Evolutionary conservation across 2,329 filamentous ascomycete species (phyloP).

Genomic region (Ilyonectria robusta): DNA sequence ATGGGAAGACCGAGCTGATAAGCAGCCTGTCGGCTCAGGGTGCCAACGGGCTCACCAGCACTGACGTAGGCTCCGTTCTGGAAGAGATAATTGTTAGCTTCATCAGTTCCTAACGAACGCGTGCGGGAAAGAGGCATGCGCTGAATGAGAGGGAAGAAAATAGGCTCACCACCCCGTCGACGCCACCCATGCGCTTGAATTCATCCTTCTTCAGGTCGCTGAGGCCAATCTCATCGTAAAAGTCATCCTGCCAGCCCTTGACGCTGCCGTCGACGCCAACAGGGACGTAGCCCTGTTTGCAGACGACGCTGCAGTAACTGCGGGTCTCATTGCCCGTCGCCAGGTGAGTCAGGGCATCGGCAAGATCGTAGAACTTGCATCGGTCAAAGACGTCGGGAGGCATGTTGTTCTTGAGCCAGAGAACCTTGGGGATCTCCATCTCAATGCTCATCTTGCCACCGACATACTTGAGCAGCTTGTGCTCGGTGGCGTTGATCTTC

Average conservation of each 20-base stretch:
- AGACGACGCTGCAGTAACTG: slow-evolving; percentile 96
- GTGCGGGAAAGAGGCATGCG: slow-evolving; percentile 10
- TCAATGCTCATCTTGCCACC: slow-evolving; percentile 99
- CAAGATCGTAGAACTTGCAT: slow-evolving; percentile 97
- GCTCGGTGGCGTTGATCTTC: slow-evolving; percentile 91
- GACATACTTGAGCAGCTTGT: slow-evolving; percentile 95
- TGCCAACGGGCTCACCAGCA: slow-evolving; percentile 91
- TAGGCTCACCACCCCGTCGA: slow-evolving; percentile 89
- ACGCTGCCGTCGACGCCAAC: slow-evolving; percentile 98
- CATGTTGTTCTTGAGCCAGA: slow-evolving; percentile 99
- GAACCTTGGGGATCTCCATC: slow-evolving; percentile 99
- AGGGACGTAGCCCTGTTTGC: slow-evolving; percentile 96
- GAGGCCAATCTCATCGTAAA: slow-evolving; percentile 89
- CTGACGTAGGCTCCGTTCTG: slow-evolving; percentile 94
- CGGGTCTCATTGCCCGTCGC: slow-evolving; percentile 93
- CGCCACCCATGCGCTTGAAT: slow-evolving; percentile 94
- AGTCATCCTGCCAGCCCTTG: slow-evolving; percentile 98
- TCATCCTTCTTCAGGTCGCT: slow-evolving; percentile 86
- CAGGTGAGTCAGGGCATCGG: slow-evolving; percentile 92
- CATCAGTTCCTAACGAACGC: neutral
- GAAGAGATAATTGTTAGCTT: slow-evolving; percentile 32
- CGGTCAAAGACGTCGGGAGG: slow-evolving; percentile 88
- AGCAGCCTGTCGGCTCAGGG: slow-evolving; percentile 86
- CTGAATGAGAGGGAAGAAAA: slow-evolving; percentile 36
- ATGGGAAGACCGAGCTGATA: slow-evolving; percentile 85